Conservation (phyloP, 805 yeast genomes). For the Ogataea pignaliae region DNA sequence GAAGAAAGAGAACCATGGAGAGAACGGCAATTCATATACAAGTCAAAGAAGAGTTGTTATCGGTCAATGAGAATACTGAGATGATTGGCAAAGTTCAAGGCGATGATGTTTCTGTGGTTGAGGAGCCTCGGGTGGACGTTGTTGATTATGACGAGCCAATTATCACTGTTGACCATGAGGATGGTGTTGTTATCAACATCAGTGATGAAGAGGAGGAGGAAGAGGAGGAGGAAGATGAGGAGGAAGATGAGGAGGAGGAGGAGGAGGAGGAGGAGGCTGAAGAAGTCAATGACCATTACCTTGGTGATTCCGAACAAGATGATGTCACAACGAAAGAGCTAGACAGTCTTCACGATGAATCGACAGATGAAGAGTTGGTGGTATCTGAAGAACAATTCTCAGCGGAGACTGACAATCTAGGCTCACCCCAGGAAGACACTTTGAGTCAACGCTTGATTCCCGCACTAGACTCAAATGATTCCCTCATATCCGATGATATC, state of each 20-base stretch:
- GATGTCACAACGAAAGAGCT: not conserved
- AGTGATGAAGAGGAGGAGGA: not conserved
- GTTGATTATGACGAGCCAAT: not conserved
- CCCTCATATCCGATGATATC: no score
- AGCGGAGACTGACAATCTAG: no score
- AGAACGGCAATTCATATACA: not conserved
- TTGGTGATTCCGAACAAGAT: not conserved
- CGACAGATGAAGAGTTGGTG: no score
- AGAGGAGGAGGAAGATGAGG: not conserved
- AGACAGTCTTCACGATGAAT: not conserved
- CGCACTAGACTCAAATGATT: no score
- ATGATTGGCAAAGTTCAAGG: no score
- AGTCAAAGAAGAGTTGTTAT: not conserved
- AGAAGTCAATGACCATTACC: not conserved
- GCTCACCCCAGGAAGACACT: no score
- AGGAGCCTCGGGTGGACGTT: not conserved
- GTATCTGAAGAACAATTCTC: not conserved
- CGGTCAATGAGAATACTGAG: no score
- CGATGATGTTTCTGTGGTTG: no score
- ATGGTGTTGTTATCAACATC: not conserved
- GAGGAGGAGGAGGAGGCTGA: not conserved
- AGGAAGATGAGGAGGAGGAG: not conserved
- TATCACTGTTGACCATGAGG: not conserved
- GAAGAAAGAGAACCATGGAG: conserved; percentile 4
- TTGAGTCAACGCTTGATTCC: no score